Conservation (phyloP, 306 rosid species). For the Rosa chinensis region DNA sequence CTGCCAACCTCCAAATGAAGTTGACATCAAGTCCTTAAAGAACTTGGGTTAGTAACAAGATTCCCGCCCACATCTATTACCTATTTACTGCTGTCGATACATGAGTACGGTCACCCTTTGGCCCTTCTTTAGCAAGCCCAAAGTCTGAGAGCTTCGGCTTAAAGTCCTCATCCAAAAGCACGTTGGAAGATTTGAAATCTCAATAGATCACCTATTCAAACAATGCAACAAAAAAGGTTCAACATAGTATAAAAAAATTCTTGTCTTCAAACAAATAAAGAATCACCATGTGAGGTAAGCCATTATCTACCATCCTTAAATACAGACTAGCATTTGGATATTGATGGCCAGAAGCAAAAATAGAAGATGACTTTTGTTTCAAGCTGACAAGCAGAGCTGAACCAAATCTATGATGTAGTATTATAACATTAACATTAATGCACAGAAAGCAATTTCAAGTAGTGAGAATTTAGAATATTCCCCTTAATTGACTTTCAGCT, state of each 20-base stretch:
- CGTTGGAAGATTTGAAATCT: slow-evolving; percentile 93
- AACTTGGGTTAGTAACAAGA: not conserved
- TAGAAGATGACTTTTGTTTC: not conserved
- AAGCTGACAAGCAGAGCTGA: not conserved
- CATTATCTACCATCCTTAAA: not conserved
- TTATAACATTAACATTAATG: too few relatives aligned
- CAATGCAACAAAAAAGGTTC: slow-evolving; percentile 21
- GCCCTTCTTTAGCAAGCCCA: slow-evolving; percentile 98
- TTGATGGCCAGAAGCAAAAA: not conserved
- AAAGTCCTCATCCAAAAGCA: slow-evolving; percentile 67
- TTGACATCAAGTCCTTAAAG: not conserved
- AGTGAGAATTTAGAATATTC: too few relatives aligned
- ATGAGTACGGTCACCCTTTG: slow-evolving; percentile 75
- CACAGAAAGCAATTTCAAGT: not conserved
- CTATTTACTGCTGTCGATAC: slow-evolving; percentile 88
- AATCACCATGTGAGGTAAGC: not conserved
- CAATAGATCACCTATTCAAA: slow-evolving; percentile 72
- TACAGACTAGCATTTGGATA: not conserved
- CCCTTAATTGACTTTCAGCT: not conserved
- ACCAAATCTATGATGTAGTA: not conserved
- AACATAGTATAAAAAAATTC: not conserved
- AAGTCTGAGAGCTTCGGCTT: slow-evolving; percentile 91
- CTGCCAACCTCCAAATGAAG: not conserved
- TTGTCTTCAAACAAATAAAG: not conserved
- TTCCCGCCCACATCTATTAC: not conserved